Evolutionary conservation across 768 basidiomycete genomes (phyloP).

Genomic region (Panaeolus papilionaceus): DNA sequence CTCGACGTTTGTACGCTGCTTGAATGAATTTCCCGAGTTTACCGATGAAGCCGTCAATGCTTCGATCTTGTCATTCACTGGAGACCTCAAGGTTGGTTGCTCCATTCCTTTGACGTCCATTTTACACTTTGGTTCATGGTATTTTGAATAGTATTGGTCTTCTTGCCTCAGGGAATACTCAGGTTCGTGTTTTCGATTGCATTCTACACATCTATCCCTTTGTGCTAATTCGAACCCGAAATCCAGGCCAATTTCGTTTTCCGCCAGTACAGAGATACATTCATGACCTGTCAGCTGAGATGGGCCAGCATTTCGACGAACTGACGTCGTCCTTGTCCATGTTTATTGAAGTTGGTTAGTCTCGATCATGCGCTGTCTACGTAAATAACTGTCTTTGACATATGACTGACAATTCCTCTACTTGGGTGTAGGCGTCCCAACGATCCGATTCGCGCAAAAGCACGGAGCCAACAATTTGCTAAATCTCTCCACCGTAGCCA

Average conservation of each 20-base stretch:
- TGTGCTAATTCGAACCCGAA: conserved; percentile 2
- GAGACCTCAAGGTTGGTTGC: conserved; percentile 64
- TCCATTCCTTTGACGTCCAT: conserved; percentile 4
- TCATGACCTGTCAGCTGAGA: conserved; percentile 75
- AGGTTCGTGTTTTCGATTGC: conserved; percentile 41
- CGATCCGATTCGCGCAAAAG: conserved; percentile 78
- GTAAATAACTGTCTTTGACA: not conserved
- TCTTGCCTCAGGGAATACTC: conserved; percentile 71
- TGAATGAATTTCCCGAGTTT: conserved; percentile 84
- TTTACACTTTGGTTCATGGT: conserved; percentile 16
- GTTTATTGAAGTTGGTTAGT: conserved; percentile 78
- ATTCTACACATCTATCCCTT: conserved; percentile 11
- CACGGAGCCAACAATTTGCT: conserved; percentile 73
- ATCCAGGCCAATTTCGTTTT: conserved; percentile 70
- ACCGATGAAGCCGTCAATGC: conserved; percentile 74
- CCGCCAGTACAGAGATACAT: conserved; percentile 78
- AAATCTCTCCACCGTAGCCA: conserved; percentile 78
- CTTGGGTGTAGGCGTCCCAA: conserved; percentile 63
- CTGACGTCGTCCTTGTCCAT: conserved; percentile 72
- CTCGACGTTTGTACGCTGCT: conserved; percentile 67
- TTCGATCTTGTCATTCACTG: conserved; percentile 70
- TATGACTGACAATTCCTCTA: not conserved
- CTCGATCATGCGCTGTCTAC: not conserved
- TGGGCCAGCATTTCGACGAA: conserved; percentile 75
- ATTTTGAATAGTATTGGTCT: conserved; percentile 67